Conservation (phyloP, 2,329 filamentous ascomycete genomes). For the Byssothecium circinans region DNA sequence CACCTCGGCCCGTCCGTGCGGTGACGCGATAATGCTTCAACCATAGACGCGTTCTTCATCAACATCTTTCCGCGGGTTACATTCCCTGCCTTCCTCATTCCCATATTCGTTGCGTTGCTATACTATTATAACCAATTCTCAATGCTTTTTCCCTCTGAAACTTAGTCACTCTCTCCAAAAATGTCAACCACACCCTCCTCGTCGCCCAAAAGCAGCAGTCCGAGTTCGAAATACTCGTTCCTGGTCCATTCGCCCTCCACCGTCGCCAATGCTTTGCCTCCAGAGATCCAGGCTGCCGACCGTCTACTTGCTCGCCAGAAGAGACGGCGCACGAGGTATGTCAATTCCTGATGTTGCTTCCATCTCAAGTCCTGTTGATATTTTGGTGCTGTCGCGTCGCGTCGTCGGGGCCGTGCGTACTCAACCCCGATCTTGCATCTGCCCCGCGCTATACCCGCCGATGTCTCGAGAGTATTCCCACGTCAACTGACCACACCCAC, state of each 20-base stretch:
- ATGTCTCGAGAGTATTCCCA: no score
- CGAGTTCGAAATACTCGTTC: constrained; percentile 51
- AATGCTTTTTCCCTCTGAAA: constrained; percentile 18
- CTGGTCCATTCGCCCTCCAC: constrained; percentile 63
- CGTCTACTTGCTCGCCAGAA: constrained; percentile 63
- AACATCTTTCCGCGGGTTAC: neutral
- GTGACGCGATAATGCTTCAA: constrained; percentile 4
- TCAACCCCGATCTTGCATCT: neutral
- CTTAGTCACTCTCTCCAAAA: constrained; percentile 17
- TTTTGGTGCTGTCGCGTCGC: constrained; percentile 27
- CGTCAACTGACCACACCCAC: constrained; percentile 27
- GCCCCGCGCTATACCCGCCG: no score
- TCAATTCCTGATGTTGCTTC: constrained; percentile 11
- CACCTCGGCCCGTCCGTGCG: neutral
- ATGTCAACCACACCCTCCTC: constrained; percentile 22
- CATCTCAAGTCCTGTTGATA: constrained; percentile 19
- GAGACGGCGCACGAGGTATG: constrained; percentile 63
- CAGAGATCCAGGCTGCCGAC: constrained; percentile 57
- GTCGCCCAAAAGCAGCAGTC: constrained; percentile 33
- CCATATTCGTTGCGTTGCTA: neutral
- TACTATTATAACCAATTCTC: neutral
- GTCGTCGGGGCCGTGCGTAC: constrained; percentile 13
- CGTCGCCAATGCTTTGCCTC: constrained; percentile 58
- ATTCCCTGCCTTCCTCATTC: constrained; percentile 24
- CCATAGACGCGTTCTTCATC: neutral